Base-by-base conservation (phyloP, 345 rosid species). In the Carallia brachiata region DNA sequence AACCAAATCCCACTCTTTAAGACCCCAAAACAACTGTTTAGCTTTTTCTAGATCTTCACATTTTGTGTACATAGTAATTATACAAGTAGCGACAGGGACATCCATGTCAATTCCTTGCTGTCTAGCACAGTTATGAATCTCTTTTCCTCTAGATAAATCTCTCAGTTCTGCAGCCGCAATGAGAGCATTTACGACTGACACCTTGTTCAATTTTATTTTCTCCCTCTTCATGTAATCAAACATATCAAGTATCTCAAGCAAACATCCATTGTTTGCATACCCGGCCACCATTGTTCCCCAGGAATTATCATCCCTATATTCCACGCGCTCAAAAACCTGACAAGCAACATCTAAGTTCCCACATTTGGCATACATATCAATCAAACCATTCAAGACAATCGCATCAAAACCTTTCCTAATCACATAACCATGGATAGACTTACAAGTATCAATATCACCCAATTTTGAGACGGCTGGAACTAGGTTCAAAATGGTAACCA, bases 261-360 rank as follows among this genome's bases (percentile, higher is more conserved):
- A 85, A 61, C 27, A 81, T 32, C 77, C 81, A 60, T 79, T 74
- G 69, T 88, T 69, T 36, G 84, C 85, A 85, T 80, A 86, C 40
- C 85, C 89, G 1, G 90, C 80, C 83, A 88, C 85, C 83, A 88
- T 86, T 30, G 86, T 73, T 6, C 81, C 76, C 84, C 88, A 85
- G 0, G 80, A 83, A 70, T 76, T 78, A 57, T 57, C 78, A 78
- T 79, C 85, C 67, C 17, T 74, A 32, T 77, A 67, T 40, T 0
- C 13, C 78, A 80, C 73, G 12, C 28, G 60, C 62, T 80, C 81
- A 65, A 88, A 88, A 65, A 83, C 37, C 39, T 52, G 68, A 30
- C 73, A 73, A 72, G 90, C 89, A 19, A 50, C 71, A 70, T 66
- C 62, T 4, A 82, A 60, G 48, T 80, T 74, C 8, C 72, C 78